phyloP scores from a whole-genome alignment of 1,139 yeast species.

The Hemisphaericaspora lyxosophila region DNA sequence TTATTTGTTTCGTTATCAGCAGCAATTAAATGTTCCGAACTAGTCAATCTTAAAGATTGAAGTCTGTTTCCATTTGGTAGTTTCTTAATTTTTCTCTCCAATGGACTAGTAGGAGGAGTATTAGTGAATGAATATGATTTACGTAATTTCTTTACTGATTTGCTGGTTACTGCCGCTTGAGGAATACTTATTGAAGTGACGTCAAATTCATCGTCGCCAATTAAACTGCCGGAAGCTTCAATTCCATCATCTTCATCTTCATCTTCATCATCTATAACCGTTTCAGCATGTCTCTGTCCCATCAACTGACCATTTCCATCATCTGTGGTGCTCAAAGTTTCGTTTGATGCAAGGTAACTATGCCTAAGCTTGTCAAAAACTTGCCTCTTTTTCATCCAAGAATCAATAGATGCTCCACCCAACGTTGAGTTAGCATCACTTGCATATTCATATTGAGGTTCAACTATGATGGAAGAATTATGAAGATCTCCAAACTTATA shows the following conservation, averaged over 20 bases:
- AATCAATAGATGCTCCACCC: constrained; percentile 40
- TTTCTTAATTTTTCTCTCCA: constrained; percentile 11
- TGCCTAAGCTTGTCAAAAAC: constrained; percentile 39
- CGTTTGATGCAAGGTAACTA: constrained; percentile 31
- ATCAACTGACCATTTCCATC: constrained; percentile 15
- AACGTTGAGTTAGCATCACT: constrained; percentile 43
- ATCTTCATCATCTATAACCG: constrained; percentile 5
- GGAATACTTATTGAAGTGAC: neutral
- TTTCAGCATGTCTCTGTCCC: constrained; percentile 3
- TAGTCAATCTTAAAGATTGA: constrained; percentile 12
- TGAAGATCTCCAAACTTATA: constrained; percentile 32
- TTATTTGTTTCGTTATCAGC: constrained; percentile 10
- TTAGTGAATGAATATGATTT: constrained; percentile 24
- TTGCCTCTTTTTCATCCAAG: constrained; percentile 55
- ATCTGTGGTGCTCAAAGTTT: constrained; percentile 13
- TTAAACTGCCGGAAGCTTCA: too few relatives aligned
- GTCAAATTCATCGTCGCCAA: constrained; percentile 4
- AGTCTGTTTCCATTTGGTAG: constrained; percentile 8
- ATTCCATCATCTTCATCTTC: constrained; percentile 3
- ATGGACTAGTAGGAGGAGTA: constrained; percentile 17
- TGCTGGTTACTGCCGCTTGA: constrained; percentile 7
- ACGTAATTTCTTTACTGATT: constrained; percentile 10
- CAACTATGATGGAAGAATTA: constrained; percentile 5
- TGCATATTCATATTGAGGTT: constrained; percentile 11
- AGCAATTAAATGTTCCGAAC: constrained; percentile 13